Percentiles rank a stretch among this genome's conserved stretches.
These are phyloP conservation scores for Talaromyces sp. DNA, from an alignment of 2,329 filamentous ascomycete genomes.

Conservation along the genomic window DNA sequence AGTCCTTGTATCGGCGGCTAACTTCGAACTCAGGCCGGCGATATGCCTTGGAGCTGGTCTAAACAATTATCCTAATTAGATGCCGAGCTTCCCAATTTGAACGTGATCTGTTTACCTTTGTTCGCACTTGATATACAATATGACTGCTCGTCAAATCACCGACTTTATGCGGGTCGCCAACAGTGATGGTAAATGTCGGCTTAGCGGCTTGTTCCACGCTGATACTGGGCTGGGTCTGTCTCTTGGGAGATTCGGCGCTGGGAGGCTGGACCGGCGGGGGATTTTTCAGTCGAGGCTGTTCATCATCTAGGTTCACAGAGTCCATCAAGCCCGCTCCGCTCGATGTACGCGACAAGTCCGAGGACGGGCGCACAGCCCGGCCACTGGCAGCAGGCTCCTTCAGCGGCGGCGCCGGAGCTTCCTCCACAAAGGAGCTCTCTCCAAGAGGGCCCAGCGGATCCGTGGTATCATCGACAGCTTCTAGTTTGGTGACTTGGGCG, in stretches of 20 bases:
- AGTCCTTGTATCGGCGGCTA: conserved; percentile 89
- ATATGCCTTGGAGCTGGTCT: conserved; percentile 96
- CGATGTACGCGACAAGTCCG: conserved; percentile 41
- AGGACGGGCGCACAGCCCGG: conserved; percentile 33
- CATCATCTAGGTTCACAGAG: conserved; percentile 67
- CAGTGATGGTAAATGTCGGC: conserved; percentile 81
- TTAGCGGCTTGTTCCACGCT: conserved; percentile 91
- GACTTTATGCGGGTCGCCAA: conserved; percentile 96
- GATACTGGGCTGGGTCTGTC: conserved; percentile 67
- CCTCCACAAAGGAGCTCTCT: conserved; percentile 43
- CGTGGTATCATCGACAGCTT: conserved; percentile 58
- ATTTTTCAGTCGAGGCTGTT: conserved; percentile 59
- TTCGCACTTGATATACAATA: conserved; percentile 94
- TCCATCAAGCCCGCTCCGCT: conserved; percentile 53
- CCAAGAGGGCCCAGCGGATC: conserved; percentile 60
- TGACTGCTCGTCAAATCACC: conserved; percentile 95
- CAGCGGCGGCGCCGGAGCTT: conserved; percentile 54
- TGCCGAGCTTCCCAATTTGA: not conserved
- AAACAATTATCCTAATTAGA: conserved; percentile 11
- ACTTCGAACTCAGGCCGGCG: conserved; percentile 88
- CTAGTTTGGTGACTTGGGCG: conserved; percentile 57
- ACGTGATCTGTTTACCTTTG: conserved; percentile 59
- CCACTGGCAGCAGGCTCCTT: conserved; percentile 48
- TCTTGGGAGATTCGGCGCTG: conserved; percentile 39
- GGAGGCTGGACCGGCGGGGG: conserved; percentile 56